phyloP scores from a whole-genome alignment of 805 yeast species.

The Yamadazyma sp. region DNA sequence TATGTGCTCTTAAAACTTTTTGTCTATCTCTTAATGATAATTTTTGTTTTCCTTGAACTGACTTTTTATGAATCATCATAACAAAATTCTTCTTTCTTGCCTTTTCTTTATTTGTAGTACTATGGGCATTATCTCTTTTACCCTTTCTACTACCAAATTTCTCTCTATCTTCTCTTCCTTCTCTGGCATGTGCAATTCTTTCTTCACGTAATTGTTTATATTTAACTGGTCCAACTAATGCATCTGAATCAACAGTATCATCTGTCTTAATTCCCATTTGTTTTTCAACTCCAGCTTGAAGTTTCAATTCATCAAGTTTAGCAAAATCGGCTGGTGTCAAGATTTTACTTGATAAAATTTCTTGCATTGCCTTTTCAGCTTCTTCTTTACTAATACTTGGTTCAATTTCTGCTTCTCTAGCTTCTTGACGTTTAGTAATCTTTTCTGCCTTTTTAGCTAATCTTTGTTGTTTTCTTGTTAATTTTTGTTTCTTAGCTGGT shows the following conservation, averaged over 20 bases:
- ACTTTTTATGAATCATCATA: slow-evolving; percentile 95
- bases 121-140: slow-evolving; percentile 64
- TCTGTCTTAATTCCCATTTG: slow-evolving; percentile 71
- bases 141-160: slow-evolving; percentile 88
- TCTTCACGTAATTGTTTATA: slow-evolving; percentile 89
- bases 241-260: slow-evolving; percentile 77
- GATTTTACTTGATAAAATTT: slow-evolving; percentile 68
- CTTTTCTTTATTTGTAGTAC: slow-evolving; percentile 94
- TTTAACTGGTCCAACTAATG: slow-evolving; percentile 73
- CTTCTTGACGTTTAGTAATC: too few relatives aligned
- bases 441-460: slow-evolving; percentile 21
- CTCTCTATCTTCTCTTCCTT: slow-evolving; percentile 92
- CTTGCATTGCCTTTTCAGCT: slow-evolving; percentile 27
- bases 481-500: slow-evolving; percentile 22
- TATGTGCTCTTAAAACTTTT: slow-evolving; percentile 79
- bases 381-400: too few relatives aligned
- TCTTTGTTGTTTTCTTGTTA: slow-evolving; percentile 14
- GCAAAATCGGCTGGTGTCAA: slow-evolving; percentile 98
- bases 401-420: slow-evolving; percentile 25
- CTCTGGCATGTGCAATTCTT: slow-evolving; percentile 79
- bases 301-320: slow-evolving; percentile 81
- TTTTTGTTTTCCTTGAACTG: slow-evolving; percentile 91
- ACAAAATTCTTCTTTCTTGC: slow-evolving; percentile 98
- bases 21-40: slow-evolving; percentile 89
- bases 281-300: slow-evolving; percentile 83